phyloP scores from a whole-genome alignment of 225 moss, liverwort and hornwort species.

The Polytrichum commune region DNA sequence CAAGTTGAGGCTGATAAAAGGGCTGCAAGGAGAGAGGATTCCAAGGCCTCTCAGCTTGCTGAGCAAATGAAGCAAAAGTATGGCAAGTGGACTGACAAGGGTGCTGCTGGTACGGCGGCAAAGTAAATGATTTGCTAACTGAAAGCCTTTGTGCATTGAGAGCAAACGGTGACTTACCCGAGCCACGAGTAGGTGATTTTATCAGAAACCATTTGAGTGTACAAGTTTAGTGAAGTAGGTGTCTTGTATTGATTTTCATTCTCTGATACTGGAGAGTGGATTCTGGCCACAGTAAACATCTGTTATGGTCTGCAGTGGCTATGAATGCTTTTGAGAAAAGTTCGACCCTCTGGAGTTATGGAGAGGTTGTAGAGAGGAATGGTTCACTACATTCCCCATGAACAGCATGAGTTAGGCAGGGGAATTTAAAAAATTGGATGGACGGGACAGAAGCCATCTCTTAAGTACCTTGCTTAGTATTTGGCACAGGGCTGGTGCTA shows the following conservation, averaged over 20 bases:
- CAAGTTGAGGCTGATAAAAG: constrained; percentile 46
- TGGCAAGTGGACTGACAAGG: constrained; percentile 63
- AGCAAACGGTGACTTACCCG: neutral
- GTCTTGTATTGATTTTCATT: neutral
- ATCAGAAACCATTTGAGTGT: constrained; percentile 1
- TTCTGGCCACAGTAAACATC: neutral
- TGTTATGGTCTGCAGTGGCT: neutral
- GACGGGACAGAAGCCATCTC: neutral
- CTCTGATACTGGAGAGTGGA: neutral
- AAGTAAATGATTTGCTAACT: constrained; percentile 17
- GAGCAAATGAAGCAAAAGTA: constrained; percentile 69
- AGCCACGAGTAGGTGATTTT: neutral
- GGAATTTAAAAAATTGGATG: neutral
- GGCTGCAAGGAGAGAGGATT: constrained; percentile 45
- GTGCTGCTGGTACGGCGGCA: constrained; percentile 29
- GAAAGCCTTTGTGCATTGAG: neutral
- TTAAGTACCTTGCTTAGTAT: constrained; percentile 11
- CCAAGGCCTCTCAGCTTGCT: constrained; percentile 46
- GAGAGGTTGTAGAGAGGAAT: neutral
- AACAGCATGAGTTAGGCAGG: constrained; percentile 3
- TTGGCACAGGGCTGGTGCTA: neutral
- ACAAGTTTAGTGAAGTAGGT: constrained; percentile 1
- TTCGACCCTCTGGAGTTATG: neutral
- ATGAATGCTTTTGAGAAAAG: neutral
- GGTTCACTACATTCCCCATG: neutral